Percentiles rank a stretch among this genome's conserved stretches.
Conservation (phyloP, 2,329 filamentous ascomycete genomes). For the Aspergillus costaricaensis region DNA sequence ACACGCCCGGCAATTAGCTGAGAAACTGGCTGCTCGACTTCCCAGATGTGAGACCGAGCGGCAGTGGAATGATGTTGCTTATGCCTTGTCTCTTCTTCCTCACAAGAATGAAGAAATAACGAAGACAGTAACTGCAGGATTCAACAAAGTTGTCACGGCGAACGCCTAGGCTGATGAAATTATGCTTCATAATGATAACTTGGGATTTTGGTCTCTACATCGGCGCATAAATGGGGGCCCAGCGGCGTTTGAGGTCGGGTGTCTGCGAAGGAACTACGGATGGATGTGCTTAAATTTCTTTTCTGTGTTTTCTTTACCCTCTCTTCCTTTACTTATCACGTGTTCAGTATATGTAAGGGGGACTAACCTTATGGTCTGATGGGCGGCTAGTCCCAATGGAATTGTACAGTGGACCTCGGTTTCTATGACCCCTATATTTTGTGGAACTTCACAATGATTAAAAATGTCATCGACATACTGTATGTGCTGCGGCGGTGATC, state of each 20-base stretch:
- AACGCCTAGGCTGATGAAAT: conserved; percentile 49
- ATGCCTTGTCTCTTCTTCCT: conserved; percentile 81
- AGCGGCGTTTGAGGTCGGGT: not conserved
- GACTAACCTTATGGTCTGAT: too few relatives aligned
- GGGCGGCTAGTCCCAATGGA: not conserved
- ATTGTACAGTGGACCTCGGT: too few relatives aligned
- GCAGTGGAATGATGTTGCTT: conserved; percentile 97
- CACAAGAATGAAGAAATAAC: conserved; percentile 61
- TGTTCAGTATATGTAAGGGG: too few relatives aligned
- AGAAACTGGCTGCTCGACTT: conserved; percentile 86
- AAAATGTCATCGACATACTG: too few relatives aligned
- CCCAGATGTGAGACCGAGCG: conserved; percentile 85
- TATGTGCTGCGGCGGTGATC: too few relatives aligned
- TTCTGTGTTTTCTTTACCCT: too few relatives aligned
- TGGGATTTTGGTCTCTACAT: not conserved
- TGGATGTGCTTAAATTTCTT: not conserved
- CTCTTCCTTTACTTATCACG: too few relatives aligned
- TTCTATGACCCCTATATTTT: too few relatives aligned
- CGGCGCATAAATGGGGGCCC: not conserved
- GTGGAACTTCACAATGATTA: too few relatives aligned
- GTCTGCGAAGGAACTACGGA: not conserved
- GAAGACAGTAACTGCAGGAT: conserved; percentile 46
- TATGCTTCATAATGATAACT: not conserved
- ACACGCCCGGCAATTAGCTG: conserved; percentile 89
- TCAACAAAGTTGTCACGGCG: conserved; percentile 66